These are phyloP conservation scores for Gyrodon lividus DNA, from an alignment of 768 basidiomycete genomes.

Conservation along the genomic window DNA sequence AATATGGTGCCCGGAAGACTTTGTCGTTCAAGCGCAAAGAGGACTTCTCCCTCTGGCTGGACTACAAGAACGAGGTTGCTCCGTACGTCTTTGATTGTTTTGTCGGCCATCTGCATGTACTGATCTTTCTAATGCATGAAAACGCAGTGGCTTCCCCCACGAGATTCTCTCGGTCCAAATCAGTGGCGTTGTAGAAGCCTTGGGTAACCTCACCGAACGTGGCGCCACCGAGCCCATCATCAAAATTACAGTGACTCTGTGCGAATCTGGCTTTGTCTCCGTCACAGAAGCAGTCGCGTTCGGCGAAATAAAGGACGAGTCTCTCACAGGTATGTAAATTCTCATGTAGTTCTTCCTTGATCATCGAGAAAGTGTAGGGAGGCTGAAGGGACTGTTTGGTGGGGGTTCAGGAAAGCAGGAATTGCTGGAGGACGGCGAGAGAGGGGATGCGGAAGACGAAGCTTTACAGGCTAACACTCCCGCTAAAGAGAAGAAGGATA, in stretches of 20 bases:
- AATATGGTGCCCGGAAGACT: conserved; percentile 80
- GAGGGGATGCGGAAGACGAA: conserved; percentile 29
- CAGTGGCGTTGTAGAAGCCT: conserved; percentile 68
- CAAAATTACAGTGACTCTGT: conserved; percentile 79
- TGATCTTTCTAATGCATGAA: background rate
- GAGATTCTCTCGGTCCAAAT: conserved; percentile 75
- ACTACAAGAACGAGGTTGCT: conserved; percentile 66
- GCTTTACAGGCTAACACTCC: conserved; percentile 28
- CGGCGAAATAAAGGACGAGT: conserved; percentile 82
- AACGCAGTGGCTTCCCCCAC: conserved; percentile 62
- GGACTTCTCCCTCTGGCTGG: conserved; percentile 76
- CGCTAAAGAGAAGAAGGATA: conserved; percentile 37
- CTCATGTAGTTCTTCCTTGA: background rate
- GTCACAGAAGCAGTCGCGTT: conserved; percentile 76
- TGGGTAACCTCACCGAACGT: conserved; percentile 79
- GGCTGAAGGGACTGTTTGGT: conserved; percentile 87
- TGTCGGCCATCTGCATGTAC: background rate
- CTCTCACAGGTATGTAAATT: conserved; percentile 56
- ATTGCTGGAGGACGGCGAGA: conserved; percentile 23
- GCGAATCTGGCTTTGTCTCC: conserved; percentile 83
- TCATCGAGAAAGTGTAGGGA: conserved; percentile 46
- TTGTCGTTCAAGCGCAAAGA: conserved; percentile 82
- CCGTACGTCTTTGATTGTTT: conserved; percentile 44
- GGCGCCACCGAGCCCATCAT: conserved; percentile 82
- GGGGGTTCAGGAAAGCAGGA: conserved; percentile 43